A percentile compares a stretch with the other conserved stretches of the same genome.
phyloP scores from a whole-genome alignment of 768 basidiomycete genomes.

The Collybia mongolica region DNA sequence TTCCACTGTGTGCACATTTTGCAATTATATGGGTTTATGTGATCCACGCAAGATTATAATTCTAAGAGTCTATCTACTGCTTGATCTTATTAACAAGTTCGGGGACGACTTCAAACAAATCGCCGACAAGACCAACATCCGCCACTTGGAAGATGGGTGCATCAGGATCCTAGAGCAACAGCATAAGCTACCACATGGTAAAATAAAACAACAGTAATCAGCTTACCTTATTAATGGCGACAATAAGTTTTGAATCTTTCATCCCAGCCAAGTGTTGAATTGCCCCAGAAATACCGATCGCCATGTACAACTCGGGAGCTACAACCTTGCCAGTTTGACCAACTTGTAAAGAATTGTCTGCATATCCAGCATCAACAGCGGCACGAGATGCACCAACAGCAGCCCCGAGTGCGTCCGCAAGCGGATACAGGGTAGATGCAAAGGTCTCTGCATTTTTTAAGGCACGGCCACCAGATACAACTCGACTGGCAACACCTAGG shows the following conservation, averaged over 20 bases:
- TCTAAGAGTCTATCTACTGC: neutral
- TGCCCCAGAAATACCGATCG: conserved; percentile 95
- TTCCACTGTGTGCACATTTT: no score
- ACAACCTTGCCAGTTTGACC: conserved; percentile 99
- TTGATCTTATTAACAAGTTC: conserved; percentile 88
- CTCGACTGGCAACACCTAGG: conserved; percentile 79
- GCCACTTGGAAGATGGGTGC: conserved; percentile 99
- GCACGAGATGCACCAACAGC: conserved; percentile 98
- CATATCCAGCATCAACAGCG: conserved; percentile 97
- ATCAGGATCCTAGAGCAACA: conserved; percentile 73
- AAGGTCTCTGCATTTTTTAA: conserved; percentile 96
- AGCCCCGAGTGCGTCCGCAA: conserved; percentile 91
- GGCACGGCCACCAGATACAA: conserved; percentile 94
- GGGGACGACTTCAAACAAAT: conserved; percentile 90
- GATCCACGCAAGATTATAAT: no score
- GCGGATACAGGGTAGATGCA: conserved; percentile 77
- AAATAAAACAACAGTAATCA: neutral
- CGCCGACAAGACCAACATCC: conserved; percentile 91
- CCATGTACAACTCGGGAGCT: conserved; percentile 94
- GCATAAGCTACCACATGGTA: conserved; percentile 6
- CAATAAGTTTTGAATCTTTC: conserved; percentile 99
- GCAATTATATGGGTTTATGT: no score
- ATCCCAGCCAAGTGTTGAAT: conserved; percentile 99
- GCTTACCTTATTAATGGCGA: conserved; percentile 92
- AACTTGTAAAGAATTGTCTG: conserved; percentile 97